A percentile compares a stretch with the other conserved stretches of the same genome.
phyloP scores from a whole-genome alignment of 192 early-diverging fungal genomes.

The Coemansia sp. region DNA sequence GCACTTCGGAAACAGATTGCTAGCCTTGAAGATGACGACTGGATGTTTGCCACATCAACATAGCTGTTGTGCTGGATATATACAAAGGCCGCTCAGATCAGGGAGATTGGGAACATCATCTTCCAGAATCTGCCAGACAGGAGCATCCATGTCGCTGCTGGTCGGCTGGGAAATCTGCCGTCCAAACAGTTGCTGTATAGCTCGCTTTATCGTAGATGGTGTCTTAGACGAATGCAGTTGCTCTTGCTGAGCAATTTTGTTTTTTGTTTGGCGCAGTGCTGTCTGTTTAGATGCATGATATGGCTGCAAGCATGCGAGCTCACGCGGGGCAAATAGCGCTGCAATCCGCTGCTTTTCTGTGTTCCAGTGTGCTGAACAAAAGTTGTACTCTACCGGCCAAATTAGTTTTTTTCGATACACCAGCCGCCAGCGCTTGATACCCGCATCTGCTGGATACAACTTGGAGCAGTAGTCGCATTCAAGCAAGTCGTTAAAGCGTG shows the following conservation, averaged over 20 bases:
- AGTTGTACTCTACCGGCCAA: constrained; percentile 34
- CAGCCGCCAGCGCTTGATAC: constrained; percentile 28
- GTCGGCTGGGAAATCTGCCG: neutral
- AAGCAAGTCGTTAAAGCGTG: constrained; percentile 15
- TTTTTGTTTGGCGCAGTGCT: neutral
- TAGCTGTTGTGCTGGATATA: too few species aligned
- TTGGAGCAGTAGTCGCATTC: constrained; percentile 36
- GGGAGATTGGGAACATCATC: constrained; percentile 23
- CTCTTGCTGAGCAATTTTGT: neutral
- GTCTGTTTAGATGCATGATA: constrained; percentile 17
- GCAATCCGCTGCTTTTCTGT: constrained; percentile 35
- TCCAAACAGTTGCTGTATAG: neutral
- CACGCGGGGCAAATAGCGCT: constrained; percentile 33
- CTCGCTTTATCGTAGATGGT: neutral
- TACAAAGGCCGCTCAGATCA: neutral
- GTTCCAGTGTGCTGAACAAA: constrained; percentile 38
- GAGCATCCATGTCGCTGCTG: neutral
- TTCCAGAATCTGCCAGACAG: constrained; percentile 25
- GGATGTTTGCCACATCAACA: constrained; percentile 16
- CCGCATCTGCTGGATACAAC: constrained; percentile 28
- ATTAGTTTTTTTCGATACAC: constrained; percentile 14
- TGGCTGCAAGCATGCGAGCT: constrained; percentile 13
- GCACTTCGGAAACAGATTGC: constrained; percentile 22
- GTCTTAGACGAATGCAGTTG: neutral
- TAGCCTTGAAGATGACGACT: constrained; percentile 31